Base-by-base conservation (phyloP, 768 basidiomycete genomes). In the Gloeostereum incarnatum region DNA sequence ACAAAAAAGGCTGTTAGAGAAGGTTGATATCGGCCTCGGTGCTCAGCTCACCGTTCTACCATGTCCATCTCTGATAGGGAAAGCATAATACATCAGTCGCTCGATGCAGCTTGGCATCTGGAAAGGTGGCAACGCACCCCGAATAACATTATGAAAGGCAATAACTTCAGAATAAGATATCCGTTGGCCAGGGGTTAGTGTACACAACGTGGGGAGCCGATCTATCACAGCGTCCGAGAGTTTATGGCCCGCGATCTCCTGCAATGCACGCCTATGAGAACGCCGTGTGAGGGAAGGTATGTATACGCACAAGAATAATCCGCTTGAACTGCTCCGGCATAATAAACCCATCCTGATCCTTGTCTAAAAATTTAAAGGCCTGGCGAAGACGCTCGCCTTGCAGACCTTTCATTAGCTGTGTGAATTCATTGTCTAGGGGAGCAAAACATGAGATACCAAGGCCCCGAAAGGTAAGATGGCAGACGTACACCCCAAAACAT, bases 41-140 rank as follows among this genome's bases (percentile, higher is more conserved):
- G 7, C 13, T 9, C 5, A 2, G 58, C 63, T 37, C 52, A 81
- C 78, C 87, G 76, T 64, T 97, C 93, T 36, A 93, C 78, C 73
- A 93, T 89, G 61, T 96, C 93, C 91, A 97, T 97, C 53, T 96
- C 92, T 78, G n/a, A n/a, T n/a, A n/a, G n/a, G n/a, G n/a, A n/a
- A n/a, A n/a, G n/a, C n/a, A n/a, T n/a, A n/a, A n/a, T n/a, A n/a
- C n/a, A n/a, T n/a, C n/a, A n/a, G n/a, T n/a, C n/a, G n/a, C n/a
- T n/a, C n/a, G n/a, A n/a, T n/a, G n/a, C n/a, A n/a, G n/a, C n/a
- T n/a, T n/a, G n/a, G 41, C 30, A 41, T 32, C 4, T 16, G n/a
- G 10, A 10, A 18, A 17, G 26, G 18, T 26, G n/a, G 30, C 25
- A 29, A 63, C 76, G 36, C 45, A 84, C 88, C 87, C 72, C 83